Conservation (phyloP, 2,329 filamentous ascomycete genomes). For the Ramularia collo-cygni region DNA sequence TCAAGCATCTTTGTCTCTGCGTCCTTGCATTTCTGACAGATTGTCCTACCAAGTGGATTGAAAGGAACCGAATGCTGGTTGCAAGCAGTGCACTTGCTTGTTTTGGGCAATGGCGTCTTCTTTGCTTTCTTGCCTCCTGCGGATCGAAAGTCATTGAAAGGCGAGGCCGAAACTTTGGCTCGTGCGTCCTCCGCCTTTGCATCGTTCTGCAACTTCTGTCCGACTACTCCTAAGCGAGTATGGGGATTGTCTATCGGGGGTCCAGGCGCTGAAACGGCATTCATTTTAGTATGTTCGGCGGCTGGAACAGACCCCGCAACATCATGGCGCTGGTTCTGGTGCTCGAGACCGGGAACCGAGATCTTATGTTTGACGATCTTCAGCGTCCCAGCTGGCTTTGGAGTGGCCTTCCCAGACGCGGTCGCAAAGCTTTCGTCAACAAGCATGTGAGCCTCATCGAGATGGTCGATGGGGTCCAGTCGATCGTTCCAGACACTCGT, state of each 20-base stretch:
- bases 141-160: conserved; percentile 5
- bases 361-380: neutral
- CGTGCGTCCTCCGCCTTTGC: neutral
- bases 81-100: neutral
- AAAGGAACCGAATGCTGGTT: conserved; percentile 1
- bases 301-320: too few relatives aligned
- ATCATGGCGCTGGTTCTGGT: too few relatives aligned
- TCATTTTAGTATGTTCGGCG: too few relatives aligned
- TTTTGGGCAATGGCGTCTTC: too few relatives aligned
- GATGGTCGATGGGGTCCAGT: neutral
- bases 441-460: conserved; percentile 10
- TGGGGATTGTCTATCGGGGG: too few relatives aligned
- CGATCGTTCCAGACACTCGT: neutral
- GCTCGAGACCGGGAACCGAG: neutral
- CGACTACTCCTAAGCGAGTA: too few relatives aligned
- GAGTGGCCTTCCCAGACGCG: neutral
- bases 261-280: too few relatives aligned
- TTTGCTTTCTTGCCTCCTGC: too few relatives aligned
- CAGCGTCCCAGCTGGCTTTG: conserved; percentile 3
- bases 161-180: conserved; percentile 6
- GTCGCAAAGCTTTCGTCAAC: conserved; percentile 15
- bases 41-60: conserved; percentile 4
- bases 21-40: conserved; percentile 6
- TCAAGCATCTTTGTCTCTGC: neutral
- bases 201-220: neutral